Percentiles rank a stretch among this genome's conserved stretches.
These are phyloP conservation scores for Wallacemonas sp. DNA, from an alignment of 208 protist genomes.

Conservation along the genomic window DNA sequence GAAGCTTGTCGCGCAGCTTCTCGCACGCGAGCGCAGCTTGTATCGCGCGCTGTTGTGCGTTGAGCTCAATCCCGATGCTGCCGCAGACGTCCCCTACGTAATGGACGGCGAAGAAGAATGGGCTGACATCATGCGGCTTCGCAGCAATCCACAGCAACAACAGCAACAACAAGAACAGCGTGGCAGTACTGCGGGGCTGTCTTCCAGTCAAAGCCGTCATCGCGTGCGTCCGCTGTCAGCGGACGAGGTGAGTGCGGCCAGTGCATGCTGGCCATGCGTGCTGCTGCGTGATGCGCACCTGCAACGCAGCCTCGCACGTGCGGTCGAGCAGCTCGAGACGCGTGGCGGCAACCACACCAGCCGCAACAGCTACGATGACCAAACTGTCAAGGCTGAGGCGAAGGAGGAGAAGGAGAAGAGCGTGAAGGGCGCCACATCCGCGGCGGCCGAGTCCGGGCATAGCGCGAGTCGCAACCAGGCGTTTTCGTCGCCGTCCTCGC, in stretches of 20 bases:
- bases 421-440: no score
- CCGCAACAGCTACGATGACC: no score
- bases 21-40: not conserved
- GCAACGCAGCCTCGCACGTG: conserved; percentile 3
- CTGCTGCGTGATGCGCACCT: conserved; percentile 8
- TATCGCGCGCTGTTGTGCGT: not conserved
- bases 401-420: no score
- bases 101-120: conserved; percentile 13
- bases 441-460: no score
- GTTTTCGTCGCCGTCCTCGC: not conserved
- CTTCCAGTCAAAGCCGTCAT: no score
- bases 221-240: not conserved
- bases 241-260: not conserved
- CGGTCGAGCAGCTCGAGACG: conserved; percentile 3
- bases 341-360: not conserved
- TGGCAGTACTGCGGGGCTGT: no score
- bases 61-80: not conserved
- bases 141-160: no score
- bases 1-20: not conserved
- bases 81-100: not conserved
- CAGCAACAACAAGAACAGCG: no score
- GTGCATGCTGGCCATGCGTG: not conserved
- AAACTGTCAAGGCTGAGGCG: no score
- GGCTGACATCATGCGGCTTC: not conserved
- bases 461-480: no score